Percentiles rank a stretch among this genome's conserved stretches.
Evolutionary conservation across 2,329 filamentous ascomycete species (phyloP).

Genomic region (Pseudonectria foliicola): DNA sequence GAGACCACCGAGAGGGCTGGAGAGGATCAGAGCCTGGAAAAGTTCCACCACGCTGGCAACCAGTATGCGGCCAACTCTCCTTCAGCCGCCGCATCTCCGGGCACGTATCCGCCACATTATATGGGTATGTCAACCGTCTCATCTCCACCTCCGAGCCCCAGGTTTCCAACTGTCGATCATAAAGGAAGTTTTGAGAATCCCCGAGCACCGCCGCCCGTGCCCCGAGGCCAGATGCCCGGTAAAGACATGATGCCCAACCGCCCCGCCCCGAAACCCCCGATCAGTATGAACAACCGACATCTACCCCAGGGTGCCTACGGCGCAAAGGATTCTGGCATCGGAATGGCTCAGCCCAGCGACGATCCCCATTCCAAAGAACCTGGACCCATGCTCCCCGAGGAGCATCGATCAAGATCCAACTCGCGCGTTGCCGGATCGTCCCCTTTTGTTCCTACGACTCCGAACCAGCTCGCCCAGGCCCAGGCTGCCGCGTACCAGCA

Average conservation of each 20-base stretch:
- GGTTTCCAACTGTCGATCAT: conserved; percentile 77
- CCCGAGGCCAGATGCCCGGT: conserved; percentile 42
- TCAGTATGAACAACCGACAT: conserved; percentile 49
- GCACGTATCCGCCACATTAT: conserved; percentile 48
- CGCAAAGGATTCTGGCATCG: conserved; percentile 57
- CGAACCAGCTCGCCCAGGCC: conserved; percentile 25
- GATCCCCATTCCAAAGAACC: conserved; percentile 51
- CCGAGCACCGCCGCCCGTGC: conserved; percentile 83
- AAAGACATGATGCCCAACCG: conserved; percentile 67
- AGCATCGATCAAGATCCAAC: conserved; percentile 62
- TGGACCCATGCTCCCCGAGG: conserved; percentile 56
- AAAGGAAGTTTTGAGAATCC: conserved; percentile 97
- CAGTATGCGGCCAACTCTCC: conserved; percentile 37
- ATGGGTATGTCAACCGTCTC: conserved; percentile 55
- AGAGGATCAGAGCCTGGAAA: conserved; percentile 88
- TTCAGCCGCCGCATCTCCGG: conserved; percentile 42
- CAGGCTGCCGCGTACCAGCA: conserved; percentile 51
- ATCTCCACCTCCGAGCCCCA: conserved; percentile 75
- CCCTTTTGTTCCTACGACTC: conserved; percentile 41
- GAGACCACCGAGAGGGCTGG: conserved; percentile 75
- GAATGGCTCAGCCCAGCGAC: conserved; percentile 51
- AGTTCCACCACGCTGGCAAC: conserved; percentile 80
- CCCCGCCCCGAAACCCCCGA: conserved; percentile 82
- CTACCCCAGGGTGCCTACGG: conserved; percentile 44
- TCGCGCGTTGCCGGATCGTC: conserved; percentile 52